A percentile compares a stretch with the other conserved stretches of the same genome.
Conservation (phyloP, 208 protist species). For the Polymyxa betae region DNA sequence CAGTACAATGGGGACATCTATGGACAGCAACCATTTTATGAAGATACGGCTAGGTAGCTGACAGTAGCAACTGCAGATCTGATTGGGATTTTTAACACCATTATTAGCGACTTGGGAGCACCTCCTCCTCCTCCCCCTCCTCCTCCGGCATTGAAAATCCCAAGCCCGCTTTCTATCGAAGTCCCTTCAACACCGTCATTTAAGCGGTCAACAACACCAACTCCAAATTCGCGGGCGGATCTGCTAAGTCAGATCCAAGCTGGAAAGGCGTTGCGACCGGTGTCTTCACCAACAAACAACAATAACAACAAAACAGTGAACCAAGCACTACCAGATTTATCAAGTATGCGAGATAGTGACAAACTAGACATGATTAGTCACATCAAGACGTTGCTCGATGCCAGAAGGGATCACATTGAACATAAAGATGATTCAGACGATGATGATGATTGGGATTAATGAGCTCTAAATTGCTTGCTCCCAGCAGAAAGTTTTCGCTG, state of each 20-base stretch:
- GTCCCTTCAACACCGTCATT: not conserved
- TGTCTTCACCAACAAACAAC: not conserved
- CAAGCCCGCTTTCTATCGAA: too few species aligned
- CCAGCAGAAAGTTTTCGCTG: too few species aligned
- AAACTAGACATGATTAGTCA: constrained; percentile 15
- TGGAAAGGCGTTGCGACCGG: not conserved
- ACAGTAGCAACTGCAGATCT: too few species aligned
- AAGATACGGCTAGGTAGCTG: too few species aligned
- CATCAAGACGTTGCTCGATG: constrained; percentile 42
- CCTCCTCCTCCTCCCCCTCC: not conserved
- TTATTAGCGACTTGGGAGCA: not conserved
- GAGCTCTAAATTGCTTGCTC: too few species aligned
- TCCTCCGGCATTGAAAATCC: too few species aligned
- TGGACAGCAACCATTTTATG: too few species aligned
- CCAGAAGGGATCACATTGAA: not conserved
- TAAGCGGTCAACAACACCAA: not conserved
- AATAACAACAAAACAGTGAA: not conserved
- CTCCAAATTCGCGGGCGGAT: not conserved
- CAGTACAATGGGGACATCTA: too few species aligned
- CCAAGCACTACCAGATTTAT: not conserved
- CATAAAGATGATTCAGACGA: not conserved
- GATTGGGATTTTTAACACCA: too few species aligned
- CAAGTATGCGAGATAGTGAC: constrained; percentile 22
- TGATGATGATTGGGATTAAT: constrained; percentile 52
- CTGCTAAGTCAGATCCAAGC: constrained; percentile 33